Evolutionary conservation across 805 yeast genomes (phyloP), one percentile per base, ranked within the genome.

Genomic region (Kregervanrija fluxuum): DNA sequence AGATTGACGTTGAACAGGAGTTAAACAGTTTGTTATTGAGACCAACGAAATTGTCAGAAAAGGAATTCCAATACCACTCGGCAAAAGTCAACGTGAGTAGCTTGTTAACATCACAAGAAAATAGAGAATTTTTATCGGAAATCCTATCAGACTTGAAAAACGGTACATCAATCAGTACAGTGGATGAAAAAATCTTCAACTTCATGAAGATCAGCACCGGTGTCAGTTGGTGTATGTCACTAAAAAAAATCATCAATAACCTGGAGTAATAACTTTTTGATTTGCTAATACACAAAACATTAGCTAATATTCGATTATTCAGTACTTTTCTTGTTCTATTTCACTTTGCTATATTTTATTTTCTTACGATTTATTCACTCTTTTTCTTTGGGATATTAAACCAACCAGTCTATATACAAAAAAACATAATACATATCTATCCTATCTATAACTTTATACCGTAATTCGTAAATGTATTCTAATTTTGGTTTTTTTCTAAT

Each of bases 151-250:
- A 56, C 28, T 43, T 44, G 10, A 40, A 47, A 16, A 44, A 54
- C 8, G 57, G 62, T 22, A 56, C 38, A 12, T 45, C 38, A 8
- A 31, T 41, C n/a, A 32, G 33, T 17, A 3, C 13, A n/a, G 45
- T 66, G 44, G 69, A 68, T 44, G 61, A 54, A 46, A 55, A 51
- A 40, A 67, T 67, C 42, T 71, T 67, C 30, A 65, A 72, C 30
- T 81, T 77, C 67, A 78, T 81, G 77, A 65, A 81, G 63, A 53
- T 64, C 2, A 77, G 79, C 52, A 72, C 70, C 37, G 80, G 84
- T 1, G 74, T 77, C 10, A 61, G 64, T 17, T 85, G 95, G 95
- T 77, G 85, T 48, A 13, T 35, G 11, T 34, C 39, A 9, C 16
- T 41, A 11, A 13, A 28, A 9, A 41, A 35, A 30, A 22, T 41